Conservation (phyloP, 345 rosid genomes). For the Reutealis trisperma region DNA sequence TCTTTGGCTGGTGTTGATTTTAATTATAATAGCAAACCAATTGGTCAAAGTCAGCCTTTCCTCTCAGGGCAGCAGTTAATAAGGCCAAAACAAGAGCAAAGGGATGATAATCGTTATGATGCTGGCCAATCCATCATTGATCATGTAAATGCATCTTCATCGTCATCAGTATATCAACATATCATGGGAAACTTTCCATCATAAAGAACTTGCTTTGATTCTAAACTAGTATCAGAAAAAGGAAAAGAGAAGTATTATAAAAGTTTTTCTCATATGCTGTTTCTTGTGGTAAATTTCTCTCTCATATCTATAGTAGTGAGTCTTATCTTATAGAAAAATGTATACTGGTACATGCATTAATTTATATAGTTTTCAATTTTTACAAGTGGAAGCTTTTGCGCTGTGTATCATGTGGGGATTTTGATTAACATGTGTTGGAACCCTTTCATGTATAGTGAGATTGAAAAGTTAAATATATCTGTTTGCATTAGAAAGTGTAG, state of each 20-base stretch:
- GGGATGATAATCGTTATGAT: conserved; percentile 42
- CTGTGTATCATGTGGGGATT: not conserved
- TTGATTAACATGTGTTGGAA: no score
- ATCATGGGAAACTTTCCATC: conserved; percentile 39
- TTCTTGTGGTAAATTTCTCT: conserved; percentile 1
- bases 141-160: conserved; percentile 29
- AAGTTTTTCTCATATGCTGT: not conserved
- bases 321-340: conserved; percentile 10
- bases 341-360: conserved; percentile 12
- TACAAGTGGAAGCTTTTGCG: not conserved
- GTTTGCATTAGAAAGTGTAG: no score
- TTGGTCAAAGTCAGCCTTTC: conserved; percentile 35
- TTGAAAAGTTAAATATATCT: no score
- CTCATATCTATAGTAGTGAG: not conserved
- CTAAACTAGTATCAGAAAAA: not conserved
- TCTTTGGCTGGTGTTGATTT: conserved; percentile 33
- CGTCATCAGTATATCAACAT: conserved; percentile 36
- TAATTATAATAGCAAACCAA: conserved; percentile 20
- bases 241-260: not conserved
- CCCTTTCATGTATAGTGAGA: no score
- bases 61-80: conserved; percentile 39
- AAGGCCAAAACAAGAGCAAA: conserved; percentile 50
- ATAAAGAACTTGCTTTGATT: conserved; percentile 7
- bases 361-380: conserved; percentile 4
- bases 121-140: conserved; percentile 36